Percentiles rank a stretch among this genome's conserved stretches.
These are phyloP conservation scores for Penicillium daleae DNA, from an alignment of 495 filamentous ascomycete genomes.

Conservation along the genomic window DNA sequence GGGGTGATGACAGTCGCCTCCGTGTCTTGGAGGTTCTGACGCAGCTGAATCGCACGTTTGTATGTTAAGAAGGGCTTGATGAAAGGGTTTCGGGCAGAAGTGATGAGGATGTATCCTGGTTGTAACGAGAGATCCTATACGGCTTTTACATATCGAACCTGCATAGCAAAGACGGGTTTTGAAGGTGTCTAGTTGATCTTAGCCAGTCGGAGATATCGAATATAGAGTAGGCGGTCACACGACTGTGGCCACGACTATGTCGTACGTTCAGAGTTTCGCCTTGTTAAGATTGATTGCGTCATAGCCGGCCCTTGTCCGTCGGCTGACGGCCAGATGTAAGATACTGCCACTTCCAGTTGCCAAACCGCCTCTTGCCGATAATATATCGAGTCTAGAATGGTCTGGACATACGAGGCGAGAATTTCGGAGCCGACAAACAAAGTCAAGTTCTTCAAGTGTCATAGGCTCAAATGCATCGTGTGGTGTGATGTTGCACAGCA, in stretches of 20 bases:
- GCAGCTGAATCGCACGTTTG: neutral
- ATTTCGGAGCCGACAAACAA: neutral
- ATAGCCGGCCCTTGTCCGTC: neutral
- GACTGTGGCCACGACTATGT: neutral
- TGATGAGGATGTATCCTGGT: neutral
- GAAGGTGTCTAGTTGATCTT: neutral
- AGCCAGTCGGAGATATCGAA: neutral
- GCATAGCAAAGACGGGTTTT: neutral
- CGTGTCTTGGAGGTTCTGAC: neutral
- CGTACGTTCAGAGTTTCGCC: neutral
- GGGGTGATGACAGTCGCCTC: neutral
- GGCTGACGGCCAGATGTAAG: neutral
- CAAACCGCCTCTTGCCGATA: neutral
- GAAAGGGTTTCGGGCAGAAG: neutral
- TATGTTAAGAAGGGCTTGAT: constrained; percentile 2
- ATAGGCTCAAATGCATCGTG: neutral
- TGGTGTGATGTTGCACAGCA: neutral
- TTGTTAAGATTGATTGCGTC: neutral
- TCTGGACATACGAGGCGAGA: neutral
- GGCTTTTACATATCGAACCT: neutral
- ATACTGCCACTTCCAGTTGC: neutral
- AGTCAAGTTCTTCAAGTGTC: neutral
- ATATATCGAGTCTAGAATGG: neutral
- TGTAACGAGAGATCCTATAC: neutral
- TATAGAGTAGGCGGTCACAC: neutral